A percentile compares a stretch with the other conserved stretches of the same genome.
Conservation (phyloP, 352 stramenopile species). For the Phytophthora aleatoria region DNA sequence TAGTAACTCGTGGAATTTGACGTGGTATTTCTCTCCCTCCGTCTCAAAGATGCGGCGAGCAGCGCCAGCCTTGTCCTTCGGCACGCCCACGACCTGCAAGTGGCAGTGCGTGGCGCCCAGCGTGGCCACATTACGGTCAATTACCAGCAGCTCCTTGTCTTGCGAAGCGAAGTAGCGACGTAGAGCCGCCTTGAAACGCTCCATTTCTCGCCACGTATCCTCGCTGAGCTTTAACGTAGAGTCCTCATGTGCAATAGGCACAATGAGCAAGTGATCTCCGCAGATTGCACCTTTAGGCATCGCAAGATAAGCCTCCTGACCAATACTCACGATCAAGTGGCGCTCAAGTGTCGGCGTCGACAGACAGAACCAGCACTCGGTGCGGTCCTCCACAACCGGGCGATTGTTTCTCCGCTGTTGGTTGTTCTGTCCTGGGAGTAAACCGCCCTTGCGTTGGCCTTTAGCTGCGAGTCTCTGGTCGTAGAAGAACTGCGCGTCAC, state of each 20-base stretch:
- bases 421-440: conserved; percentile 36
- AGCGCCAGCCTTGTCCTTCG: conserved; percentile 40
- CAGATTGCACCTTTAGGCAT: conserved; percentile 86
- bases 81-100: conserved; percentile 73
- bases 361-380: conserved; percentile 87
- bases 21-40: conserved; percentile 77
- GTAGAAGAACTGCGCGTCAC: conserved; percentile 74
- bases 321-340: conserved; percentile 85
- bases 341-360: conserved; percentile 77
- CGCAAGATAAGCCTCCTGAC: conserved; percentile 76
- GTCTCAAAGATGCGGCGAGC: conserved; percentile 57
- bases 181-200: conserved; percentile 68
- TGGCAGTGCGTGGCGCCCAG: conserved; percentile 78
- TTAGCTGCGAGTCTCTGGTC: conserved; percentile 64
- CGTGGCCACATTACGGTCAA: conserved; percentile 81
- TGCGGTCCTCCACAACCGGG: conserved; percentile 53
- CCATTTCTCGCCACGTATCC: conserved; percentile 54
- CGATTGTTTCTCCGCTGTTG: conserved; percentile 33
- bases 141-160: conserved; percentile 73
- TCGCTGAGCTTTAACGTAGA: conserved; percentile 57
- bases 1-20: conserved; percentile 61
- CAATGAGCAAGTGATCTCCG: conserved; percentile 74
- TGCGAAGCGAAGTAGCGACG: conserved; percentile 66
- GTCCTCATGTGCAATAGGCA: conserved; percentile 77
- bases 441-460: conserved; percentile 51